phyloP scores from a whole-genome alignment of 2,329 filamentous ascomycete genomes.

The Aspergillus pseudotamarii region DNA sequence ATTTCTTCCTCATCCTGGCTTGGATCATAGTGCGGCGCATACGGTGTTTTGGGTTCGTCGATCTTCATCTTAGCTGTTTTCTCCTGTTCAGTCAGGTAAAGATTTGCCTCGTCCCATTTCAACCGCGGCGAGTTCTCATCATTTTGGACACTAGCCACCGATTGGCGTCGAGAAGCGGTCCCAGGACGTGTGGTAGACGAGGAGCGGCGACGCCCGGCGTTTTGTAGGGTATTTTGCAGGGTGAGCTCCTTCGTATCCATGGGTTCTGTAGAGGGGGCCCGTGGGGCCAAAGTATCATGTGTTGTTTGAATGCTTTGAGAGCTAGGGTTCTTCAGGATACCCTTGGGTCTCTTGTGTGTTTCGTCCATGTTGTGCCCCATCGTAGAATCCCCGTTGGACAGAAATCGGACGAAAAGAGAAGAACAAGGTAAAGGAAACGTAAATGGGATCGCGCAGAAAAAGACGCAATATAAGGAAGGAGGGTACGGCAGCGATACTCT shows the following conservation, averaged over 20 bases:
- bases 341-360: constrained; percentile 44
- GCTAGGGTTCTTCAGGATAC: constrained; percentile 83
- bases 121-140: constrained; percentile 71
- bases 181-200: constrained; percentile 71
- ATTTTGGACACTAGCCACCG: constrained; percentile 53
- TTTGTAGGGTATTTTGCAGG: constrained; percentile 90
- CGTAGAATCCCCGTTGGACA: constrained; percentile 7
- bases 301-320: constrained; percentile 57
- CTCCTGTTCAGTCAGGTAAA: constrained; percentile 96
- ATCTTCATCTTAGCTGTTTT: constrained; percentile 98
- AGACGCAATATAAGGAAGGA: neutral
- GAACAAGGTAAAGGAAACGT: neutral
- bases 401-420: constrained; percentile 4
- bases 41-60: constrained; percentile 96
- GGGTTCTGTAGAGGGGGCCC: constrained; percentile 46
- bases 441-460: neutral
- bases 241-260: constrained; percentile 79
- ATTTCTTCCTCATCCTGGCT: constrained; percentile 79
- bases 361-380: constrained; percentile 38
- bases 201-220: constrained; percentile 84
- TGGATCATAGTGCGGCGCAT: constrained; percentile 88
- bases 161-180: constrained; percentile 71
- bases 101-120: constrained; percentile 98
- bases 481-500: neutral
- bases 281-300: constrained; percentile 42